A percentile compares a stretch with the other conserved stretches of the same genome.
Evolutionary conservation across 257 asterid genomes (phyloP).

Genomic region (Apocynum venetum): DNA sequence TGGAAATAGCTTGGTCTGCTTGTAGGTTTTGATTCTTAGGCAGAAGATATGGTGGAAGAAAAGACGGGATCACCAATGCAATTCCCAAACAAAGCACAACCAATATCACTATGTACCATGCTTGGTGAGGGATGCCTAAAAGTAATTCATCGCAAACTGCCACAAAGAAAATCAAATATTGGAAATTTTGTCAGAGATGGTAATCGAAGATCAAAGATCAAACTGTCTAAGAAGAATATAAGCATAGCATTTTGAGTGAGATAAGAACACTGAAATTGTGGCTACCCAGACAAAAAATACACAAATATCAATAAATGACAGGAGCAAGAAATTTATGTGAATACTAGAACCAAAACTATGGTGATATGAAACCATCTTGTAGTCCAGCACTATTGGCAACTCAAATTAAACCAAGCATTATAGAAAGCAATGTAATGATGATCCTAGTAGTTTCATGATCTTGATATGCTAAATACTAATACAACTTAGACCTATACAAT

Average conservation of each 20-base stretch:
- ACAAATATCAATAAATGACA: neutral
- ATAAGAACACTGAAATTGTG: no score
- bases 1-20: constrained; percentile 26
- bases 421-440: neutral
- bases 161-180: constrained; percentile 9
- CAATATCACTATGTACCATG: constrained; percentile 66
- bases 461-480: neutral
- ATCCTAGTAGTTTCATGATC: neutral
- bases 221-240: neutral
- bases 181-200: neutral
- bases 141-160: constrained; percentile 88
- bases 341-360: neutral
- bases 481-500: neutral
- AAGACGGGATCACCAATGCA: constrained; percentile 54
- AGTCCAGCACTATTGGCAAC: neutral
- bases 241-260: neutral
- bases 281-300: neutral
- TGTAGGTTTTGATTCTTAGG: constrained; percentile 41
- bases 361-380: neutral
- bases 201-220: neutral
- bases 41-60: constrained; percentile 60
- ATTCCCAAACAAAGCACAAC: constrained; percentile 55
- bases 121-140: constrained; percentile 71
- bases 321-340: neutral
- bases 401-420: neutral